Evolutionary conservation across 371 early-diverging fungal species (phyloP), one percentile per base, ranked within the genome.

Genomic region (Actinomortierella ambigua): DNA sequence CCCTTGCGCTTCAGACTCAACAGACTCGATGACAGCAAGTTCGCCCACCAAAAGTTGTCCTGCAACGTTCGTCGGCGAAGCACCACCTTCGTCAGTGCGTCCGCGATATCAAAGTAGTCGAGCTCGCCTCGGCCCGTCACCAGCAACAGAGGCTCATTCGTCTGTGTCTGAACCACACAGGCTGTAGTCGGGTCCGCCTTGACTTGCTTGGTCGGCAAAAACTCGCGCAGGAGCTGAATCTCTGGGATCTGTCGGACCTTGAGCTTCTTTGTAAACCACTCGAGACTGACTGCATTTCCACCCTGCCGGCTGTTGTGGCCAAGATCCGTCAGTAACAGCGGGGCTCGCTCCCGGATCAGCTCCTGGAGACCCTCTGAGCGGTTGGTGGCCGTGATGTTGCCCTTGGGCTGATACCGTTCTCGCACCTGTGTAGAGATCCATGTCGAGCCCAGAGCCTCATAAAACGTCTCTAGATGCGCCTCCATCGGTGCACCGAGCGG

Each of bases 61-160:
- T 73, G 65, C 53, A 73, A 43, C 44, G 65, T 73, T 55, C 66
- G 65, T 42, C 68, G 61, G 51, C 50, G 55, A 39, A 69, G 43
- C 15, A 68, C 17, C 22, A 70, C 26, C 51, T 65, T 70, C 0
- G 87, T 82, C 5, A 90, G 68, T 0, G 81, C 81, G 18, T 84
- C 82, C 1, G 94, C 91, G 53, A 95, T 84, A 68, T 95, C 96
- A 69, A 93, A 93, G 57, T 83, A 87, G 53, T 94, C 94, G 53
- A 87, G 84, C 8, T 89, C 88, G 2, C 78, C 82, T 42, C 80
- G 64, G 0, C 88, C 80, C 0, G 93, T 83, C 34, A 86, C 84
- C 24, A 95, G 78, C n/a, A 77, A 79, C 62, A 80, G 85, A 14
- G 68, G 67, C 14, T 62, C 62, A 22, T 48, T 60, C 29, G 67